Conservation (phyloP, 306 rosid species). For the Psophocarpus tetragonolobus region DNA sequence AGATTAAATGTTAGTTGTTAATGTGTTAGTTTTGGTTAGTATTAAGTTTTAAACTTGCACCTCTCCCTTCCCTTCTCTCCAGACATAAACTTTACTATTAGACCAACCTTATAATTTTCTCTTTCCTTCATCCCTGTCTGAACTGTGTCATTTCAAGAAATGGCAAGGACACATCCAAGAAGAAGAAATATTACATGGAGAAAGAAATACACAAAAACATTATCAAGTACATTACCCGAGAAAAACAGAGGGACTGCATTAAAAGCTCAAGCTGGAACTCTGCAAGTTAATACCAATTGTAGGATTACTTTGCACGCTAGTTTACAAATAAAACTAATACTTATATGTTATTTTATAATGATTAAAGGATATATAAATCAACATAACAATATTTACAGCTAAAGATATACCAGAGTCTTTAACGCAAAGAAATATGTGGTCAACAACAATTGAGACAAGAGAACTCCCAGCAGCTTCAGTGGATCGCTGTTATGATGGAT, state of each 20-base stretch:
- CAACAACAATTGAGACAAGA: conserved; percentile 78
- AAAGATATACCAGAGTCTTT: conserved; percentile 79
- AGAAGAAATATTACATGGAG: background rate
- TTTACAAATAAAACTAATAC: conserved; percentile 1
- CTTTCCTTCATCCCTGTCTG: conserved; percentile 21
- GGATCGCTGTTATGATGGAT: conserved; percentile 63
- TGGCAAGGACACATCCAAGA: background rate
- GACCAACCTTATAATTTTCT: too few relatives aligned
- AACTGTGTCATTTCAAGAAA: conserved; percentile 11
- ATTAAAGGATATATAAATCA: conserved; percentile 21
- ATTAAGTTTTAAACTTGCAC: too few relatives aligned
- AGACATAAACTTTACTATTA: too few relatives aligned
- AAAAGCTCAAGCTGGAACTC: conserved; percentile 94
- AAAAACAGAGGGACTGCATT: conserved; percentile 89
- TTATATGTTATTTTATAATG: background rate
- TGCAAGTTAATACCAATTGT: conserved; percentile 54
- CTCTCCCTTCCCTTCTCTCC: too few relatives aligned
- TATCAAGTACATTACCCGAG: conserved; percentile 69
- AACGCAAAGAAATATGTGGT: conserved; percentile 92
- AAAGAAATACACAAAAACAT: background rate
- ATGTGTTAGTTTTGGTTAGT: too few relatives aligned
- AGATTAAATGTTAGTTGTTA: too few relatives aligned
- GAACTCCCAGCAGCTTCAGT: conserved; percentile 88
- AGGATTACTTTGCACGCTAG: conserved; percentile 31
- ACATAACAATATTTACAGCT: conserved; percentile 1